Percentiles rank a stretch among this genome's conserved stretches.
These are phyloP conservation scores for Haplosporangium sp. DNA, from an alignment of 371 early-diverging fungal species.

Conservation along the genomic window DNA sequence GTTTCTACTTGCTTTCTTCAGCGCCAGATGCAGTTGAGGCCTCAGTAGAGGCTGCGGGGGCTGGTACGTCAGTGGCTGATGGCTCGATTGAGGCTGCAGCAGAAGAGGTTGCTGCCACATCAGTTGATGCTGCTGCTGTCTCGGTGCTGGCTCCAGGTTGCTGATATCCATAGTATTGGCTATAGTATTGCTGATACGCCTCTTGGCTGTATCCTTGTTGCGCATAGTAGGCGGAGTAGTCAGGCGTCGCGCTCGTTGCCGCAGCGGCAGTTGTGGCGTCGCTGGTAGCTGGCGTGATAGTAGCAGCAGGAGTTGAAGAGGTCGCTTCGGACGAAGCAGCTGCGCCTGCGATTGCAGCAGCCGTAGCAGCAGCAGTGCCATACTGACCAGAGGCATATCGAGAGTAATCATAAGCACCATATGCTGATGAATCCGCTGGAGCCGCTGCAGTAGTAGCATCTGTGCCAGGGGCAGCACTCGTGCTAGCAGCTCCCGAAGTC, in stretches of 20 bases:
- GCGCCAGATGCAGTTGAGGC: not conserved
- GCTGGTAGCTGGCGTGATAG: conserved; percentile 5
- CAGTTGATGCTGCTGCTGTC: conserved; percentile 3
- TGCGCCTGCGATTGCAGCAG: conserved; percentile 1
- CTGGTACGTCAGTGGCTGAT: not conserved
- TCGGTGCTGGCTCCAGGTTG: conserved; percentile 2
- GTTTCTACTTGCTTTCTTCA: not conserved
- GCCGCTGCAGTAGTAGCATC: conserved; percentile 22
- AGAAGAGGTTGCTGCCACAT: not conserved
- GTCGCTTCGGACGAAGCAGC: conserved; percentile 5
- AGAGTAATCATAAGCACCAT: conserved; percentile 38
- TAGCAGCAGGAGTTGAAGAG: conserved; percentile 3
- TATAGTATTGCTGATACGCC: conserved; percentile 52
- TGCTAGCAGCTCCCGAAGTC: conserved; percentile 12
- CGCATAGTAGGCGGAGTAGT: conserved; percentile 52
- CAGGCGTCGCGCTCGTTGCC: conserved; percentile 8
- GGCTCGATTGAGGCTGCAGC: conserved; percentile 5
- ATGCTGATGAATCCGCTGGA: conserved; percentile 28
- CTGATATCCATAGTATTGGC: conserved; percentile 50
- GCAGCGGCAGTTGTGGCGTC: conserved; percentile 11
- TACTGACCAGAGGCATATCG: conserved; percentile 37
- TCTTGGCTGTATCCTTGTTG: conserved; percentile 48
- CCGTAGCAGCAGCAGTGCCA: conserved; percentile 25
- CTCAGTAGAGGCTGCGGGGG: conserved; percentile 7
- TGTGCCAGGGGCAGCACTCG: conserved; percentile 26